Evolutionary conservation across 2,329 filamentous ascomycete species (phyloP).

Genomic region (Fusarium euwallaceae): DNA sequence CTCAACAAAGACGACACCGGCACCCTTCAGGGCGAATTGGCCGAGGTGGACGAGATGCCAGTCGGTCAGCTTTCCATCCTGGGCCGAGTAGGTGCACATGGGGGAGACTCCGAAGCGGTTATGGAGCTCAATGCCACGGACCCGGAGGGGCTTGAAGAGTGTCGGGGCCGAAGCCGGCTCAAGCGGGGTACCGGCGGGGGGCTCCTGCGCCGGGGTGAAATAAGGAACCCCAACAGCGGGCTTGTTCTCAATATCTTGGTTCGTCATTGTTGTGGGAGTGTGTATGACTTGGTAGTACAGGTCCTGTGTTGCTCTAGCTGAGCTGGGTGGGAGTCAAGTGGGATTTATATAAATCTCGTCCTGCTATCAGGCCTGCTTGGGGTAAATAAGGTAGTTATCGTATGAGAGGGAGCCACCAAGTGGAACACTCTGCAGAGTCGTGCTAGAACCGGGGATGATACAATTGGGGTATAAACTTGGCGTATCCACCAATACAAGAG

Average conservation of each 20-base stretch:
- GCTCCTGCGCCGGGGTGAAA: conserved; percentile 68
- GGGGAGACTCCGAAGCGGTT: conserved; percentile 72
- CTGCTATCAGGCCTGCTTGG: not conserved
- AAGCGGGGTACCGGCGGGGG: conserved; percentile 63
- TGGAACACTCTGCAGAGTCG: conserved; percentile 4
- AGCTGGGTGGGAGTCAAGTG: not conserved
- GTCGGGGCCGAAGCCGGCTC: conserved; percentile 60
- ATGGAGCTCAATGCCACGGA: conserved; percentile 65
- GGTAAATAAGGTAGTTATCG: conserved; percentile 1
- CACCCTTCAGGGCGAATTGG: conserved; percentile 81
- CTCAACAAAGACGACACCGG: conserved; percentile 81
- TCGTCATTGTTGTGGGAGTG: conserved; percentile 26
- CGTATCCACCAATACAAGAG: not conserved
- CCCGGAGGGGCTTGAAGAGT: conserved; percentile 68
- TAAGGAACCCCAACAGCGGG: conserved; percentile 62
- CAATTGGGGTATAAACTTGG: not conserved
- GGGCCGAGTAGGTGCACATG: conserved; percentile 72
- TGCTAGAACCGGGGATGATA: conserved; percentile 1
- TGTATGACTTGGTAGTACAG: not conserved
- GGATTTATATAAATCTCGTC: conserved; percentile 20
- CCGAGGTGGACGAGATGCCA: conserved; percentile 89
- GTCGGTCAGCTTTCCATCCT: conserved; percentile 77
- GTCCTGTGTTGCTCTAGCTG: not conserved
- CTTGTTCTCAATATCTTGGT: conserved; percentile 49
- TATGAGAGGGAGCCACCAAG: conserved; percentile 11